Percentiles rank a stretch among this genome's conserved stretches.
phyloP scores from a whole-genome alignment of 331 rosid genomes.

The Pyracantha coccinea region DNA sequence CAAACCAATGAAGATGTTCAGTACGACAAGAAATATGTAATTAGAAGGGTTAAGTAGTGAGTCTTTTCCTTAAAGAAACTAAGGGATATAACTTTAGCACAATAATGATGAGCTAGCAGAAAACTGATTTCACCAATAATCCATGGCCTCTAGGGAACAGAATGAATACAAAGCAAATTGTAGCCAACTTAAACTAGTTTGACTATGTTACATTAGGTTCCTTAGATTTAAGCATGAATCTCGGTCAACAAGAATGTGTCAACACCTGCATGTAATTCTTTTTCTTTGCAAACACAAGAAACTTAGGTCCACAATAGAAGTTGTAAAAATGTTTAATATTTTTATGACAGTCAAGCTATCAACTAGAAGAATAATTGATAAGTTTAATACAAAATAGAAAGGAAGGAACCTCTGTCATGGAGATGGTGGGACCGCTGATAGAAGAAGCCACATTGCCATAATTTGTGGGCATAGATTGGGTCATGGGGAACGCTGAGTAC shows the following conservation, averaged over 20 bases:
- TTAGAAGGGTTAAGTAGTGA: neutral
- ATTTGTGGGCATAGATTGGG: conserved; percentile 74
- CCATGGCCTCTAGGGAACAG: neutral
- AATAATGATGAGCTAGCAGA: neutral
- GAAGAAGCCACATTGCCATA: conserved; percentile 80
- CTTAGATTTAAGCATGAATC: neutral
- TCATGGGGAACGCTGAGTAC: conserved; percentile 81
- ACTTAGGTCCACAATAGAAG: neutral
- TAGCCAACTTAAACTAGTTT: neutral
- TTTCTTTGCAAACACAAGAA: neutral
- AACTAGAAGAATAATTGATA: neutral
- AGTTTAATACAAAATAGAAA: neutral
- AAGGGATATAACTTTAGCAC: neutral
- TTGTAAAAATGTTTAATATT: neutral
- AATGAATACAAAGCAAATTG: neutral
- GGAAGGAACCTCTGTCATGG: conserved; percentile 74
- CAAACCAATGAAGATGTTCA: too few relatives aligned
- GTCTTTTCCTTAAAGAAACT: neutral
- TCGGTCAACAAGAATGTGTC: neutral
- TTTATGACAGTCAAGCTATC: neutral
- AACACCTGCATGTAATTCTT: neutral
- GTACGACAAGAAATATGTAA: neutral
- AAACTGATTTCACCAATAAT: neutral
- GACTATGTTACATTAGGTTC: neutral
- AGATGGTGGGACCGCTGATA: conserved; percentile 66